These are phyloP conservation scores for Saussurea involucrata DNA, from an alignment of 129 eudicot species.

Conservation along the genomic window DNA sequence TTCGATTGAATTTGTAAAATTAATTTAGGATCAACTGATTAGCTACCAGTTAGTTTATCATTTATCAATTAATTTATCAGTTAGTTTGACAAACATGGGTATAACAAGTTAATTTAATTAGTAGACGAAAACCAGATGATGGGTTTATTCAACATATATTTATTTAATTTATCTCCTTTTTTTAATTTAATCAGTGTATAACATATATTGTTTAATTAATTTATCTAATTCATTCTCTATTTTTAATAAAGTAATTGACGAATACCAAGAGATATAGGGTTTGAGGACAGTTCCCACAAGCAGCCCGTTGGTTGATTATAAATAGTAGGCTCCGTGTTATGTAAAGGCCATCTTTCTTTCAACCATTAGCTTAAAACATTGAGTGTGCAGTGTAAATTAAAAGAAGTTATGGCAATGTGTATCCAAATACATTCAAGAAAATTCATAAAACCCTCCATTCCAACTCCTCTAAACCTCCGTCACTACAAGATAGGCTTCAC, in stretches of 20 bases:
- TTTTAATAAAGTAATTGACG: not conserved
- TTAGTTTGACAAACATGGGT: no score
- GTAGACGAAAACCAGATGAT: no score
- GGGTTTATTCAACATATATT: no score
- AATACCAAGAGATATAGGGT: not conserved
- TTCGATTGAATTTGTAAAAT: no score
- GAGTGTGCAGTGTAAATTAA: not conserved
- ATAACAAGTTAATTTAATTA: no score
- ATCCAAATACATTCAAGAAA: conserved; percentile 23
- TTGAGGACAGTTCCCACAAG: not conserved
- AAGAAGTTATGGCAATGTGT: not conserved
- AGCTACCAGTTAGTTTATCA: no score
- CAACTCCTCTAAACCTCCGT: conserved; percentile 23
- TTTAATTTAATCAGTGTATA: no score
- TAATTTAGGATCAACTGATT: no score
- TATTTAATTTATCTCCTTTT: no score
- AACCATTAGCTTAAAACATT: not conserved
- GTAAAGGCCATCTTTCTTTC: not conserved
- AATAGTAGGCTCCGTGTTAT: not conserved
- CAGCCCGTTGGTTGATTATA: not conserved
- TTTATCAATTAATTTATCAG: no score
- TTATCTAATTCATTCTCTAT: not conserved
- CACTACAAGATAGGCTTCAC: conserved; percentile 16
- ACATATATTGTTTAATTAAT: not conserved
- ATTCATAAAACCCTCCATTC: no score